Evolutionary conservation across 1,284 basidiomycete genomes (phyloP), one percentile per base, ranked within the genome.

Genomic region (Cryptococcus hybrid): DNA sequence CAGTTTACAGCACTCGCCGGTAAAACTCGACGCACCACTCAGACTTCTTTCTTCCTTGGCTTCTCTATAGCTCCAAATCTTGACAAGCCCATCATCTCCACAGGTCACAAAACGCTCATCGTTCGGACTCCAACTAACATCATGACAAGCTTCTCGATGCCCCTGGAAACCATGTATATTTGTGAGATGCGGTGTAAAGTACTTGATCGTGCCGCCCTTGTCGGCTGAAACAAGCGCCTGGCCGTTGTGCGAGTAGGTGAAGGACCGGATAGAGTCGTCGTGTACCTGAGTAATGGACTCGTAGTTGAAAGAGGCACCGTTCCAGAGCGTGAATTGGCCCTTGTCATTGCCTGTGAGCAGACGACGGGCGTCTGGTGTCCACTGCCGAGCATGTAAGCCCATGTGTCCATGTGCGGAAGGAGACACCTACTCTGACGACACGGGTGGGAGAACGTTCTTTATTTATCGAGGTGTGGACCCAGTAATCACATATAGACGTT

Each of bases 271-370:
- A 18, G 92, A 89, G 7, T 88, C 88, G 74, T 99, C 95, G 79
- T 99, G 96, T 3, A 74, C 76, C 79, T 97, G 94, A 45, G 98
- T 84, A 69, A 99, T 98, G 0, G 95, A 97, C 77, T 99, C 95
- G 75, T 99, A 99, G 80, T 99, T 98, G 86, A 98, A 99, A 0
- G 95, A 98, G 37, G 96, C 82, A 15, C 94, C 95, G 70, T 99
- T 99, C 95, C 96, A 99, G 5, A 99, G 84, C 0, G 95, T 98
- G 78, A 99, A 98, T 78, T 99, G 95, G 55, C 96, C 96, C 65
- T 89, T 92, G 35, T 93, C 93, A 13, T 93, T 94, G 30, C 95
- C 95, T 0, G 96, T 99, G 47, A 99, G 80, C 35, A 98, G 82
- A 5, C 95, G 86, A 30, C 95, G 84, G 46, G 88, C 92, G 78